Evolutionary conservation across 2,329 filamentous ascomycete species (phyloP).

Genomic region (Colletotrichum sp.): DNA sequence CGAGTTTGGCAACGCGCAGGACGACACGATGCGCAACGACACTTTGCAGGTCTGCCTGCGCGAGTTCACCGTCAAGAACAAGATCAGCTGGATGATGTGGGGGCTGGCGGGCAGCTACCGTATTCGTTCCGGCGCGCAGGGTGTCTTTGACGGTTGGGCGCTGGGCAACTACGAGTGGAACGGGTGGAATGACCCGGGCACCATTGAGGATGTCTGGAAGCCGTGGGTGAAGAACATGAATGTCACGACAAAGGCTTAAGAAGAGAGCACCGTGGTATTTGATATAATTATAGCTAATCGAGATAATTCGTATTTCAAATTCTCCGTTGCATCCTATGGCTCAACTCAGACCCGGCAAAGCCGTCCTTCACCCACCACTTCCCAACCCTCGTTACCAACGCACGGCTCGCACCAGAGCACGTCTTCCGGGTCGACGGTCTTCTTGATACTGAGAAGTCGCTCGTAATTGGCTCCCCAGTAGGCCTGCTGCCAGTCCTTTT

Average conservation of each 20-base stretch:
- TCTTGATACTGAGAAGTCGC: slow-evolving; percentile 13
- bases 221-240: slow-evolving; percentile 52
- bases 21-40: slow-evolving; percentile 36
- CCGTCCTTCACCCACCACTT: background rate
- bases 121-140: slow-evolving; percentile 47
- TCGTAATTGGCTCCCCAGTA: slow-evolving; percentile 21
- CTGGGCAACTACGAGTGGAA: slow-evolving; percentile 51
- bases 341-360: background rate
- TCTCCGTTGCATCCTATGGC: background rate
- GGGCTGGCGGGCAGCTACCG: slow-evolving; percentile 57
- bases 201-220: slow-evolving; percentile 54
- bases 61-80: slow-evolving; percentile 47
- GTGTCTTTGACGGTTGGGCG: slow-evolving; percentile 53
- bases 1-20: slow-evolving; percentile 52
- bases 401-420: slow-evolving; percentile 16
- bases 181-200: slow-evolving; percentile 49
- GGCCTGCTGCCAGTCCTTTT: slow-evolving; percentile 15
- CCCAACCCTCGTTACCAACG: slow-evolving; percentile 16
- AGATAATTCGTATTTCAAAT: background rate
- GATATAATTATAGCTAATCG: background rate
- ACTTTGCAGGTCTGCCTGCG: slow-evolving; percentile 49
- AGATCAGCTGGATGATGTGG: slow-evolving; percentile 56
- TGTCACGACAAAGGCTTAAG: slow-evolving; percentile 38
- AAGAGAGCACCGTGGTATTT: background rate
- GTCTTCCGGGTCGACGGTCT: slow-evolving; percentile 4